Percentiles rank a stretch among this genome's conserved stretches.
Evolutionary conservation across 2,329 filamentous ascomycete species (phyloP).

Genomic region (Onygenales sp.): DNA sequence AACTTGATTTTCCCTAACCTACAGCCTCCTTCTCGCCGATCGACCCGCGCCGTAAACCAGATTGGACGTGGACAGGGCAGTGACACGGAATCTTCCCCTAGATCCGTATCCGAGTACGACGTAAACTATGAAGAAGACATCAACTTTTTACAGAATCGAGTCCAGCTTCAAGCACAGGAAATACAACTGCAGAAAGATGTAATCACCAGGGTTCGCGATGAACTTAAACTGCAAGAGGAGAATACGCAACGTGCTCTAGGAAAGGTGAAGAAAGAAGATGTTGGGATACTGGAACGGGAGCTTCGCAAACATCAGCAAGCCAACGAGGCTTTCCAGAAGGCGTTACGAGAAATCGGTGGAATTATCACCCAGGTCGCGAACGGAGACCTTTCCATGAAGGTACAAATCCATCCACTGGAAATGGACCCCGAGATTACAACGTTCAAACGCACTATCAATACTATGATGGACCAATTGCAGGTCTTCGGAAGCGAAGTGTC

Average conservation of each 20-base stretch:
- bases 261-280: conserved; percentile 75
- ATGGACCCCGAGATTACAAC: conserved; percentile 98
- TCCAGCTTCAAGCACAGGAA: conserved; percentile 87
- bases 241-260: conserved; percentile 74
- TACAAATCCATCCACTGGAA: conserved; percentile 88
- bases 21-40: conserved; percentile 29
- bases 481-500: conserved; percentile 96
- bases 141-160: conserved; percentile 75
- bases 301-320: conserved; percentile 96
- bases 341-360: conserved; percentile 88
- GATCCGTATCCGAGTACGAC: conserved; percentile 40
- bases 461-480: conserved; percentile 97
- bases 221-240: conserved; percentile 76
- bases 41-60: conserved; percentile 26
- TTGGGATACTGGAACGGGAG: conserved; percentile 82
- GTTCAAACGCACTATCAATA: conserved; percentile 97
- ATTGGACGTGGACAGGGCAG: conserved; percentile 32
- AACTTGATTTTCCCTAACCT: conserved; percentile 2
- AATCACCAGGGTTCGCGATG: conserved; percentile 74
- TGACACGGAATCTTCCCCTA: conserved; percentile 42
- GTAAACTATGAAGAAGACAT: conserved; percentile 70
- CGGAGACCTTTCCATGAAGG: conserved; percentile 93
- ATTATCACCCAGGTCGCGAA: conserved; percentile 94
- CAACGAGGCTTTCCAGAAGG: conserved; percentile 97
- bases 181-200: conserved; percentile 81